Evolutionary conservation across 345 rosid genomes (phyloP).

Genomic region (Fremontodendron californicum): DNA sequence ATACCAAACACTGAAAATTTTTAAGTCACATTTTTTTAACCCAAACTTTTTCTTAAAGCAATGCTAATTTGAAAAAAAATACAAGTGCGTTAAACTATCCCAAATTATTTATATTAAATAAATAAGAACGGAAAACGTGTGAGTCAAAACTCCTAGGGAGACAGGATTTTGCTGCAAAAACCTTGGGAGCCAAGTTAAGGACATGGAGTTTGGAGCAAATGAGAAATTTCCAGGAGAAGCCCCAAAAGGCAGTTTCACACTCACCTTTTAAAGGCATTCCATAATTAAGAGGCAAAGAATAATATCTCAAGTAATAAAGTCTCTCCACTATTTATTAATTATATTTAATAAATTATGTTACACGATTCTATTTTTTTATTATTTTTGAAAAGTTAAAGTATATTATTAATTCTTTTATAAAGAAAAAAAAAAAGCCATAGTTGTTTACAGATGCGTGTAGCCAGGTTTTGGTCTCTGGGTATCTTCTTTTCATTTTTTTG

Average conservation of each 20-base stretch:
- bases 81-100: not conserved
- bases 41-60: too few species aligned
- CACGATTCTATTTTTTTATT: not conserved
- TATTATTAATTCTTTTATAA: constrained; percentile 31
- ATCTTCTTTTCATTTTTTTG: constrained; percentile 40
- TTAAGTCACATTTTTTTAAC: too few species aligned
- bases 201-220: constrained; percentile 8
- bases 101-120: not conserved
- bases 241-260: not conserved
- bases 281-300: constrained; percentile 39
- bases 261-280: constrained; percentile 13
- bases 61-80: too few species aligned
- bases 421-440: constrained; percentile 39
- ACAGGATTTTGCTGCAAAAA: not conserved
- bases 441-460: constrained; percentile 46
- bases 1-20: too few species aligned
- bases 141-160: not conserved
- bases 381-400: not conserved
- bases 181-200: constrained; percentile 24
- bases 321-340: not conserved
- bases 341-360: constrained; percentile 3
- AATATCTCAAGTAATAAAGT: constrained; percentile 15
- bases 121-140: not conserved
- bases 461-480: constrained; percentile 45
- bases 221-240: not conserved